Conservation (phyloP, 345 rosid genomes). For the Hevea brasiliensis region DNA sequence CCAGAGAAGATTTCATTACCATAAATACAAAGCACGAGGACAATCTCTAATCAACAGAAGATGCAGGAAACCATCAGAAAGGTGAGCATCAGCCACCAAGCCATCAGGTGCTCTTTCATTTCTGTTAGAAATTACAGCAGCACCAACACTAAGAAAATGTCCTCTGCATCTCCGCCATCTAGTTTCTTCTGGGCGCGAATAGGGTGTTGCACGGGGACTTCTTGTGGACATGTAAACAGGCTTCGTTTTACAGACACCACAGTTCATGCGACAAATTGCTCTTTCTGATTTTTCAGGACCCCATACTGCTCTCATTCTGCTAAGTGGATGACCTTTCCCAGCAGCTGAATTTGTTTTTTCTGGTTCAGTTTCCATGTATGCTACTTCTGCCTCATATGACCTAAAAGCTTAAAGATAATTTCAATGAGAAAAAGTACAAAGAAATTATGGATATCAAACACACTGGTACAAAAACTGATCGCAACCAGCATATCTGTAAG, state of each 20-base stretch:
- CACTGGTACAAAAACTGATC: not conserved
- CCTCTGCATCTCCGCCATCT: constrained; percentile 73
- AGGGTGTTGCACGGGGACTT: constrained; percentile 26
- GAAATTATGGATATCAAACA: not conserved
- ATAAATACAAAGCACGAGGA: constrained; percentile 71
- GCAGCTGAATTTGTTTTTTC: constrained; percentile 34
- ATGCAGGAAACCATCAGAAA: constrained; percentile 89
- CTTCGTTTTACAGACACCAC: constrained; percentile 55
- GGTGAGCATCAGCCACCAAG: constrained; percentile 93
- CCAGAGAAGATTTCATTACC: constrained; percentile 46
- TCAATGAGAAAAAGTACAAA: not conserved
- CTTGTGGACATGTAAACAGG: constrained; percentile 26
- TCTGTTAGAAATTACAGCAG: constrained; percentile 84
- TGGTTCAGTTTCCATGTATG: constrained; percentile 57
- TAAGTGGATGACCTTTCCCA: constrained; percentile 31
- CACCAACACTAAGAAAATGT: constrained; percentile 76
- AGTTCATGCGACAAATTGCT: constrained; percentile 63
- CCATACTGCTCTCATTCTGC: constrained; percentile 35
- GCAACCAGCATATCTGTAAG: not conserved
- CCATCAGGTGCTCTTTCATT: constrained; percentile 96
- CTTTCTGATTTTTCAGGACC: constrained; percentile 53
- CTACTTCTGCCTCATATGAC: constrained; percentile 85
- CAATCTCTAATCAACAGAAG: constrained; percentile 83
- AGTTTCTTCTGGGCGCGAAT: constrained; percentile 37
- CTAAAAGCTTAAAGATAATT: constrained; percentile 32